Evolutionary conservation across 371 early-diverging fungal genomes (phyloP).

Genomic region (Homolaphlyctis polyrhiza): DNA sequence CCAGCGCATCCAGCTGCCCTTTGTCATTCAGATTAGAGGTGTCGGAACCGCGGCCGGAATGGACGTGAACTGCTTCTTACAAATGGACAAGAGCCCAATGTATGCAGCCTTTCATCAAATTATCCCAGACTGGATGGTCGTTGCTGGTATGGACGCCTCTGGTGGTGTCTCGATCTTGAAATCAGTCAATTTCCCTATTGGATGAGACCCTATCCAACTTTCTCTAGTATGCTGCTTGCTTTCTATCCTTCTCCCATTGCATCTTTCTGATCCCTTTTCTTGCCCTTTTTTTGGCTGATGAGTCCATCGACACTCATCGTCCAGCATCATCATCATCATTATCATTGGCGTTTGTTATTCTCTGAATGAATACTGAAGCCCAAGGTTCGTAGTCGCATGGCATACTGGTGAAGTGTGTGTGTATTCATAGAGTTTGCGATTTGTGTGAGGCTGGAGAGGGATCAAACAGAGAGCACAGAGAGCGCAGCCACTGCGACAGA

Average conservation of each 20-base stretch:
- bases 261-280: no score
- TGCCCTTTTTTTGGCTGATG: neutral
- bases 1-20: neutral
- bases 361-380: no score
- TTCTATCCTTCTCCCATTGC: neutral
- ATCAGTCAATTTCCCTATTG: neutral
- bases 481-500: no score
- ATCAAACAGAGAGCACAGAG: no score
- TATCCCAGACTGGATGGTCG: neutral
- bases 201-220: neutral
- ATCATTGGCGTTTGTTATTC: no score
- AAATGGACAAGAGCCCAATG: neutral
- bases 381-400: no score
- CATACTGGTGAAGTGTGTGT: no score
- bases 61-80: neutral
- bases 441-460: no score
- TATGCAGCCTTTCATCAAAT: neutral
- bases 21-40: neutral
- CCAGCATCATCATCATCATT: no score
- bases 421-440: no score
- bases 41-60: no score
- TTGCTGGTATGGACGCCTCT: neutral
- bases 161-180: neutral
- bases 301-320: neutral
- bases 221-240: neutral